Base-by-base conservation (phyloP, 768 basidiomycete genomes). In the Cyclocybe cylindracea region DNA sequence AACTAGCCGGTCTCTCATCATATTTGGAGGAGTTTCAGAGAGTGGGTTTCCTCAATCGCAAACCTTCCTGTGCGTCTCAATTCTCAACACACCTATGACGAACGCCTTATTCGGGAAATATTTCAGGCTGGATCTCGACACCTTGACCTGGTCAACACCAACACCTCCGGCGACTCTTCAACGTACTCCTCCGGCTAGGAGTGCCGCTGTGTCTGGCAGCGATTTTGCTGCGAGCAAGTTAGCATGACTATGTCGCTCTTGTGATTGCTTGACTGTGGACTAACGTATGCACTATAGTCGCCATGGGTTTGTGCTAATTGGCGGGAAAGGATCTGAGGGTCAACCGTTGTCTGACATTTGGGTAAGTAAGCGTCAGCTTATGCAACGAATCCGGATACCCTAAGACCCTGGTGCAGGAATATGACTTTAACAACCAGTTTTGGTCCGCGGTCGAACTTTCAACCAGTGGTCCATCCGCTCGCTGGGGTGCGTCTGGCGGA, bases 141-240 rank as follows among this genome's bases (percentile, higher is more conserved):
- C 77, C 33, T 70, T 87, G 39, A 69, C 70, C 7, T 93, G 91
- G 91, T 73, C 76, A 9, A 66, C 60, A 9, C 87, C 87, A 5
- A 59, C 61, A 2, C 79, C 86, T 18, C 81, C 85, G 16, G 7
- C 68, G 10, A 75, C 70, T 65, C 77, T 86, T 6, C 54, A 64
- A 18, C 61, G 61, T 0, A 66, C 66, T 6, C 90, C 90, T 7
- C 73, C 86, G 10, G 76, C 86, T 29, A 77, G 88, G 63, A 85
- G 81, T 67, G 78, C 79, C 37, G 82, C 86, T 29, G 61, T 90
- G 37, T 71, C 79, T 39, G 91, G 87, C 5, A 70, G 73, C 16
- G 91, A 92, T 71, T 80, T 79, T 56, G 90, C 89, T 40, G 87
- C 89, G 9, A 92, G 86, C 86, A 88, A 91, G 89, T 89, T 51